Evolutionary conservation across 495 filamentous ascomycete genomes (phyloP), one percentile per base, ranked within the genome.

Genomic region (Aspergillus saccharolyticus): DNA sequence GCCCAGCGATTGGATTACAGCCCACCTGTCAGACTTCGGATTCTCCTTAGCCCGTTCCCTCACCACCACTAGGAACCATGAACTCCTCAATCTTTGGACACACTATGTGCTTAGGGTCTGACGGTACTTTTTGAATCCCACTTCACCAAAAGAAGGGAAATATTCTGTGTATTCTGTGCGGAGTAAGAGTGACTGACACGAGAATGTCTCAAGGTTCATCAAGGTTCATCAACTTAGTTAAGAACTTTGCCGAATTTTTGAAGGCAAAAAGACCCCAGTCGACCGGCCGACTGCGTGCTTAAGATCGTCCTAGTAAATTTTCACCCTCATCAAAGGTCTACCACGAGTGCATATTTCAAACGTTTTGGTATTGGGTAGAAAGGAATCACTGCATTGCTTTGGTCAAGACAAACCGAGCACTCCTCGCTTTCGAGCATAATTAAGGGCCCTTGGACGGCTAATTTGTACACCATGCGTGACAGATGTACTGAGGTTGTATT

Each of bases 1-100:
- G 15, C 33, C 20, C 15, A 3, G 12, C 17, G 24, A 50, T 50
- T 50, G 47, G 47, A 16, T 28, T 4, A 28, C 1, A n/a, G 10
- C 22, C n/a, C 22, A 30, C 22, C 47, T 50, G 47, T 50, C 47
- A 50, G 47, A 50, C 47, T 15, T 50, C 47, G 47, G 47, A 50
- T 28, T 17, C n/a, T 16, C 47, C 47, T 28, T 50, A 24, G 22
- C 22, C 47, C 28, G 20, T 50, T 50, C 30, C 33, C 14, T 39
- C 33, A 39, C 33, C 33, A 39, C 33, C 33, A 39, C 33, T 39
- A 39, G 10, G 33, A 39, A 39, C 33, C 33, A 39, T 12, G 33
- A 39, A 39, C 33, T 39, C 33, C 12, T 15, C 12, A 12, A n/a
- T 17, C 22, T 5, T 17, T 50, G 19, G 46, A 25, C 46, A 25